phyloP scores from a whole-genome alignment of 208 protist species.

The Trypanosoma conorhini region DNA sequence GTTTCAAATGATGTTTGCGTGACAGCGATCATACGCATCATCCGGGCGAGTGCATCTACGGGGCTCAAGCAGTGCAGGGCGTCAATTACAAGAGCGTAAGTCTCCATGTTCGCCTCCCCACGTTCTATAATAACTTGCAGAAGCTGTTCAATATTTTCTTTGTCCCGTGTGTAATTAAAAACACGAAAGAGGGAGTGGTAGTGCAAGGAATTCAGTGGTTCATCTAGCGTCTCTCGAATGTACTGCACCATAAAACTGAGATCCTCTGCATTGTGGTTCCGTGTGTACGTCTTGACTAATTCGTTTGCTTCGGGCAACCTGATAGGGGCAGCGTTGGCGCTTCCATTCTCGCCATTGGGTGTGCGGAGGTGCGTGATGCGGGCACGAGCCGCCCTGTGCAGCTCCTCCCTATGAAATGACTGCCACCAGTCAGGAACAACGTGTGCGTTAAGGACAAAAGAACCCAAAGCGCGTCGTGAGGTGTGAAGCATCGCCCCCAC shows the following conservation, averaged over 20 bases:
- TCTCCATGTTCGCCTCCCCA: slow-evolving; percentile 56
- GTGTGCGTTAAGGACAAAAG: slow-evolving; percentile 53
- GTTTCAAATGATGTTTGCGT: slow-evolving; percentile 60
- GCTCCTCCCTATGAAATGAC: slow-evolving; percentile 67
- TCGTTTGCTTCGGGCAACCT: slow-evolving; percentile 54
- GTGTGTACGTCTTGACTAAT: slow-evolving; percentile 65
- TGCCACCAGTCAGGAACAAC: slow-evolving; percentile 86
- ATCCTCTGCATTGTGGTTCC: slow-evolving; percentile 66
- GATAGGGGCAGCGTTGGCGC: slow-evolving; percentile 4
- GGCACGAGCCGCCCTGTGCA: slow-evolving; percentile 46
- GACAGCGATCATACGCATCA: slow-evolving; percentile 46
- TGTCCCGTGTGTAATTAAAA: slow-evolving; percentile 74
- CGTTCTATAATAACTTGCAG: slow-evolving; percentile 69
- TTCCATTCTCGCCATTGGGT: slow-evolving; percentile 1
- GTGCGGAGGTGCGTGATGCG: slow-evolving; percentile 40
- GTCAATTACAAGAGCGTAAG: slow-evolving; percentile 75
- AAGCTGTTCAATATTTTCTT: slow-evolving; percentile 71
- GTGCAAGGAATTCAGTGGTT: slow-evolving; percentile 62
- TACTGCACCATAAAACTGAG: slow-evolving; percentile 70
- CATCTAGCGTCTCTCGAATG: slow-evolving; percentile 65
- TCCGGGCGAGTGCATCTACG: slow-evolving; percentile 43
- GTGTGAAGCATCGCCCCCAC: slow-evolving; percentile 14
- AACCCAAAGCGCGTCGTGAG: slow-evolving; percentile 14
- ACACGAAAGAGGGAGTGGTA: slow-evolving; percentile 81
- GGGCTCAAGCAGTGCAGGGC: slow-evolving; percentile 63